These are phyloP conservation scores for Verticillium klebahnii DNA, from an alignment of 2,329 filamentous ascomycete species.

Conservation along the genomic window DNA sequence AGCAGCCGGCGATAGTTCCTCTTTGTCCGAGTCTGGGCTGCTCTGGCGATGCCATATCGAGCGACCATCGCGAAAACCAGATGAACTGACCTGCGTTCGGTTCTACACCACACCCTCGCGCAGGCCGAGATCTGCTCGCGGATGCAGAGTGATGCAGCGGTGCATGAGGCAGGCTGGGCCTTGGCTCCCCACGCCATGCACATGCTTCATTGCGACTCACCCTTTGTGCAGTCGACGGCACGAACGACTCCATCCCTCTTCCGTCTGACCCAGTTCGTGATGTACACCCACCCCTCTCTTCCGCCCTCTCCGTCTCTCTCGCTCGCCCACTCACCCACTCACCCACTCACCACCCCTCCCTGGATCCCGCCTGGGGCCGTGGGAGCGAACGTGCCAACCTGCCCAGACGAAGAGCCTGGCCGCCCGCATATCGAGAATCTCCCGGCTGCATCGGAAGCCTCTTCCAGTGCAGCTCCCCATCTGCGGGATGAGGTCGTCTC, in stretches of 20 bases:
- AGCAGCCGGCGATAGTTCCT: background rate
- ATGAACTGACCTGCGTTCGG: background rate
- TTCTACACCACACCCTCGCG: background rate
- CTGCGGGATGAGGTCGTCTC: background rate
- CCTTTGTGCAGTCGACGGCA: background rate
- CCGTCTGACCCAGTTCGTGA: background rate
- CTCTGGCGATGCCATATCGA: background rate
- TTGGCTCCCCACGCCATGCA: background rate
- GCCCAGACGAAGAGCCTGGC: background rate
- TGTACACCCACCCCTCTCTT: too few relatives aligned
- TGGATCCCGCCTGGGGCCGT: too few relatives aligned
- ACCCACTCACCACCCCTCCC: too few relatives aligned
- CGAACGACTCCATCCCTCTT: background rate
- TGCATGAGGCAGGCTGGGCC: background rate
- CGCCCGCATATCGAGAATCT: constrained; percentile 3
- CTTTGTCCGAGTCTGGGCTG: background rate
- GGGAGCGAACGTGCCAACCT: background rate
- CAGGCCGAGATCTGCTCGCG: background rate
- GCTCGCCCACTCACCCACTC: too few relatives aligned
- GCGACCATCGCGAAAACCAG: background rate
- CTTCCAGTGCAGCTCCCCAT: background rate
- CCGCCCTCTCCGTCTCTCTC: too few relatives aligned
- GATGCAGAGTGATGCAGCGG: background rate
- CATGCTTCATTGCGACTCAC: background rate
- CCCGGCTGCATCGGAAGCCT: constrained; percentile 1